Evolutionary conservation across 805 yeast genomes (phyloP).

Genomic region (Metschnikowia bowlesiae): DNA sequence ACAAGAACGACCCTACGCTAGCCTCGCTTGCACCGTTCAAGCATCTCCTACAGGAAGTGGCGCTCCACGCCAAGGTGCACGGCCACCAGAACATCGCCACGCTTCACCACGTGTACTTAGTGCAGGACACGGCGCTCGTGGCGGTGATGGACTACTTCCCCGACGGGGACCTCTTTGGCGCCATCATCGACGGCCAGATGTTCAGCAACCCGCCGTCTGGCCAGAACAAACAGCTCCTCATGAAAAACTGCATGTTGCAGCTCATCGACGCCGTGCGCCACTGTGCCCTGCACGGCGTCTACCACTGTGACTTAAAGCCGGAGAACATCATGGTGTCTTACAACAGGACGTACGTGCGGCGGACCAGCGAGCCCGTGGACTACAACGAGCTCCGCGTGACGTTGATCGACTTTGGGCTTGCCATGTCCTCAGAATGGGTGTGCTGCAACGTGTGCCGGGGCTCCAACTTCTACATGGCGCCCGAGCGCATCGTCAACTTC

Average conservation of each 20-base stretch:
- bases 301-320: slow-evolving; percentile 42
- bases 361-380: slow-evolving; percentile 22
- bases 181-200: slow-evolving; percentile 70
- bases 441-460: slow-evolving; percentile 79
- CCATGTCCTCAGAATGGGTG: slow-evolving; percentile 55
- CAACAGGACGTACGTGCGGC: slow-evolving; percentile 13
- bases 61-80: slow-evolving; percentile 70
- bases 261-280: slow-evolving; percentile 34
- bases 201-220: slow-evolving; percentile 51
- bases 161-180: slow-evolving; percentile 81
- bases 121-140: slow-evolving; percentile 50
- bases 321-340: slow-evolving; percentile 38
- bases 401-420: slow-evolving; percentile 87
- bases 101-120: slow-evolving; percentile 67
- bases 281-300: slow-evolving; percentile 30
- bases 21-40: slow-evolving; percentile 4
- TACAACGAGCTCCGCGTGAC: slow-evolving; percentile 51
- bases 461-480: slow-evolving; percentile 88
- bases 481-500: slow-evolving; percentile 63
- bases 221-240: slow-evolving; percentile 43
- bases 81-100: slow-evolving; percentile 73
- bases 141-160: slow-evolving; percentile 82
- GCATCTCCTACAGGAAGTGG: slow-evolving; percentile 57
- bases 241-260: slow-evolving; percentile 42
- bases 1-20: background rate